Base-by-base conservation (phyloP, 2,329 filamentous ascomycete species). In the Cryphonectria nitschkei region DNA sequence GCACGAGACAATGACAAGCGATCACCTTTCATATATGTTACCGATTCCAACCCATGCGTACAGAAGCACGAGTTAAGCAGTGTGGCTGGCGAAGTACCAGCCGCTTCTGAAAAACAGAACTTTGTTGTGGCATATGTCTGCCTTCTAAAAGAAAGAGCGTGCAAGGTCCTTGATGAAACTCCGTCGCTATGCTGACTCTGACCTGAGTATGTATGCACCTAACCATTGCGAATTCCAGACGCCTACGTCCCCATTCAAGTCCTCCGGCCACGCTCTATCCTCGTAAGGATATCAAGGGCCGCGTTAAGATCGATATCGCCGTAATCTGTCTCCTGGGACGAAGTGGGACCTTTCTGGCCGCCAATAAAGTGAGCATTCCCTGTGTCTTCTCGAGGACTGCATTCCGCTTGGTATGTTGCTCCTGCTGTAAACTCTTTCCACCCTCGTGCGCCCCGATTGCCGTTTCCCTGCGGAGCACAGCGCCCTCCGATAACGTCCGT, bases 291-390 rank as follows among this genome's bases (percentile, higher is more conserved):
- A 60, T 61, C 72, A 26, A 73, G 61, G n/a, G 65, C 65, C 32
- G 68, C 64, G 32, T 77, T 77, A 11, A 76, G 75, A 34, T 79
- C 72, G 46, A 73, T 68, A 39, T 78, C 77, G 7, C 77, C 77
- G 32, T 79, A 79, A 37, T 79, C 77, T 29, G 77, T 79, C 63
- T 77, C 77, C 61, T 78, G 77, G 2, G 77, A 78, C 13, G 74
- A 75, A 14, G 71, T 16, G 11, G 71, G 29, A 14, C 34, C 65
- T 22, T 67, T 39, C 43, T 69, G 50, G 34, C 70, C 69, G 1
- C 68, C 37, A 11, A 41, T 9, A 37, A 56, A 6, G 32, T 19
- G 41, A 26, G 26, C 46, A 19, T n/a, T 19, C 50, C 16, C 29
- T 63, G 26, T n/a, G 29, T 41, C 37, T 19, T 26, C 37, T 19